These are phyloP conservation scores for Candida sphagnicola DNA, from an alignment of 805 yeast species.

Conservation along the genomic window DNA sequence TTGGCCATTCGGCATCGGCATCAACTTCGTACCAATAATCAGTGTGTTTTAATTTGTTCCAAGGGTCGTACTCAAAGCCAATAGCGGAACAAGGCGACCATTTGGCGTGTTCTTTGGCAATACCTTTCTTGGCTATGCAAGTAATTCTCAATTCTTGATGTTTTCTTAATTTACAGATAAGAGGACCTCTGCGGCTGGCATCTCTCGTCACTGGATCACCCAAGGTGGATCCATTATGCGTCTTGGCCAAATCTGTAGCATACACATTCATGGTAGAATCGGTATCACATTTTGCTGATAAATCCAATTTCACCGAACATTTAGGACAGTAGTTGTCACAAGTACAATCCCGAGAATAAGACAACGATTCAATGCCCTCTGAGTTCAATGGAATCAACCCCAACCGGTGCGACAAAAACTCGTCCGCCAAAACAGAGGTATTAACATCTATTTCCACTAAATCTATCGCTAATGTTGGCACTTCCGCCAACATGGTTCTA, in stretches of 20 bases:
- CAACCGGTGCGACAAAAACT: slow-evolving; percentile 88
- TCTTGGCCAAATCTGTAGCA: slow-evolving; percentile 65
- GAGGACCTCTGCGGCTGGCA: slow-evolving; percentile 73
- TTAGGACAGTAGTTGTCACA: slow-evolving; percentile 97
- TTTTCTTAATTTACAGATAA: slow-evolving; percentile 84
- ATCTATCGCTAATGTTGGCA: slow-evolving; percentile 95
- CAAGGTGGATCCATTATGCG: slow-evolving; percentile 43
- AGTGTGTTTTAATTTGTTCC: slow-evolving; percentile 95
- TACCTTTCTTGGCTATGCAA: slow-evolving; percentile 97
- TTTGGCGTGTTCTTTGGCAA: slow-evolving; percentile 95
- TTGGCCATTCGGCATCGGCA: slow-evolving; percentile 92
- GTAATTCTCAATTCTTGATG: slow-evolving; percentile 86
- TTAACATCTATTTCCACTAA: slow-evolving; percentile 90
- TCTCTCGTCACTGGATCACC: slow-evolving; percentile 89
- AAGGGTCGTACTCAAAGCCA: slow-evolving; percentile 98
- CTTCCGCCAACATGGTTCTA: slow-evolving; percentile 90
- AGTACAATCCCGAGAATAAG: slow-evolving; percentile 92
- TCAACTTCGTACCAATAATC: slow-evolving; percentile 95
- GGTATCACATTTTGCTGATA: slow-evolving; percentile 85
- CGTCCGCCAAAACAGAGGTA: slow-evolving; percentile 95
- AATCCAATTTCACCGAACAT: slow-evolving; percentile 83
- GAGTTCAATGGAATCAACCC: slow-evolving; percentile 90
- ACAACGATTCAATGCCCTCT: slow-evolving; percentile 75
- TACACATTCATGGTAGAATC: slow-evolving; percentile 88
- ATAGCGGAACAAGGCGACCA: slow-evolving; percentile 97